Evolutionary conservation across 2,329 filamentous ascomycete species (phyloP).

Genomic region (Monosporascus sp.): DNA sequence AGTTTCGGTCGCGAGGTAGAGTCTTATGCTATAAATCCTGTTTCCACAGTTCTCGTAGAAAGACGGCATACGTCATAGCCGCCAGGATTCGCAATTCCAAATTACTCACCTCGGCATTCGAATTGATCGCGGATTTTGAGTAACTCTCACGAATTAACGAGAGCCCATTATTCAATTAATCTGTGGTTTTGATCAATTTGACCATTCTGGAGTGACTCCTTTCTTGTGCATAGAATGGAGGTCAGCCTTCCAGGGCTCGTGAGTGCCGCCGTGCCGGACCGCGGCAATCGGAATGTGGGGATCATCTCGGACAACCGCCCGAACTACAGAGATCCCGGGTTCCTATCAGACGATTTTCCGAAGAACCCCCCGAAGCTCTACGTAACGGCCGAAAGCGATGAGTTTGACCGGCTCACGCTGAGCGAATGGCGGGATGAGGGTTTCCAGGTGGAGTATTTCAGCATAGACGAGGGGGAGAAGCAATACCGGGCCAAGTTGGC

Average conservation of each 20-base stretch:
- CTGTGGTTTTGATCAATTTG: neutral
- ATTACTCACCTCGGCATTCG: neutral
- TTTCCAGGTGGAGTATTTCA: slow-evolving; percentile 37
- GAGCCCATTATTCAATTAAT: neutral
- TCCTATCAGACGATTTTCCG: slow-evolving; percentile 36
- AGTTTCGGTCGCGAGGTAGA: too few species aligned
- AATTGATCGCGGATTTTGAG: neutral
- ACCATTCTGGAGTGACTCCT: neutral
- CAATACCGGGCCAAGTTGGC: slow-evolving; percentile 31
- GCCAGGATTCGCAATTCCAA: neutral
- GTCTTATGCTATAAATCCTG: neutral
- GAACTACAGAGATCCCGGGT: slow-evolving; percentile 35
- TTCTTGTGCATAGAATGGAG: slow-evolving; percentile 13
- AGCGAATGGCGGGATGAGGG: slow-evolving; percentile 36
- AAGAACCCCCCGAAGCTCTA: slow-evolving; percentile 33
- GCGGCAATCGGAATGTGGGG: slow-evolving; percentile 12
- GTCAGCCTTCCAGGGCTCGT: slow-evolving; percentile 24
- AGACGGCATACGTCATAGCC: neutral
- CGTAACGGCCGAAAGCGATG: slow-evolving; percentile 35
- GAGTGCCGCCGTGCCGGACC: slow-evolving; percentile 20
- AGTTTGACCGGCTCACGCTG: slow-evolving; percentile 34
- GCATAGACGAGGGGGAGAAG: slow-evolving; percentile 29
- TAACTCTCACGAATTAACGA: neutral
- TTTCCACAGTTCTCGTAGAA: neutral
- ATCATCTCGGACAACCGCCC: slow-evolving; percentile 21